A percentile compares a stretch with the other conserved stretches of the same genome.
Evolutionary conservation across 2,329 filamentous ascomycete species (phyloP).

Genomic region (Penicillium sp.): DNA sequence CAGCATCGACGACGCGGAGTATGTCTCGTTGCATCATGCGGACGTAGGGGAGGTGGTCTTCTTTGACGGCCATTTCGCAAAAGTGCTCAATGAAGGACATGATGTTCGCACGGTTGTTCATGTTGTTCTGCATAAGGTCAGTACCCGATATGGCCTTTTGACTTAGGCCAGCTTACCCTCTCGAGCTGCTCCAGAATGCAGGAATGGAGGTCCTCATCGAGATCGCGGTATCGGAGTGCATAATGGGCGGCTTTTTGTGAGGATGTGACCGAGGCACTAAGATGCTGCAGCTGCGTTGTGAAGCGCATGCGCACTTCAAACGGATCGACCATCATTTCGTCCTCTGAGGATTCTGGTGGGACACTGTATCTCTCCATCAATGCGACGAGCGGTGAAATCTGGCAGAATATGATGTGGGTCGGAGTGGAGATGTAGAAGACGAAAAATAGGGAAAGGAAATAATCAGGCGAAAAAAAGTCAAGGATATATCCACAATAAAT

Average conservation of each 20-base stretch:
- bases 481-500: no score
- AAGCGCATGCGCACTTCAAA: conserved; percentile 99
- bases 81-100: conserved; percentile 99
- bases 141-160: not conserved
- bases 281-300: conserved; percentile 78
- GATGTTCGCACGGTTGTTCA: conserved; percentile 97
- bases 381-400: conserved; percentile 18
- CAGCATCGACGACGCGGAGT: conserved; percentile 81
- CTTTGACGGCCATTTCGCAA: conserved; percentile 74
- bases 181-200: conserved; percentile 97
- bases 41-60: conserved; percentile 73
- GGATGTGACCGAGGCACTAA: conserved; percentile 83
- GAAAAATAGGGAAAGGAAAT: no score
- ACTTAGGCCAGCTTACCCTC: conserved; percentile 49
- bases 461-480: not conserved
- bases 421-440: not conserved
- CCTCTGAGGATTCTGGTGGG: not conserved
- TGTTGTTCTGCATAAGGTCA: conserved; percentile 60
- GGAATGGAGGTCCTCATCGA: conserved; percentile 94
- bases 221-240: conserved; percentile 86
- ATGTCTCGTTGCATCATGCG: conserved; percentile 95
- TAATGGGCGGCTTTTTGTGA: conserved; percentile 91
- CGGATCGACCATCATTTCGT: conserved; percentile 66
- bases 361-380: not conserved
- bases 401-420: conserved; percentile 2